A percentile compares a stretch with the other conserved stretches of the same genome.
Conservation (phyloP, 208 protist genomes). For the Histomonas meleagridis region DNA sequence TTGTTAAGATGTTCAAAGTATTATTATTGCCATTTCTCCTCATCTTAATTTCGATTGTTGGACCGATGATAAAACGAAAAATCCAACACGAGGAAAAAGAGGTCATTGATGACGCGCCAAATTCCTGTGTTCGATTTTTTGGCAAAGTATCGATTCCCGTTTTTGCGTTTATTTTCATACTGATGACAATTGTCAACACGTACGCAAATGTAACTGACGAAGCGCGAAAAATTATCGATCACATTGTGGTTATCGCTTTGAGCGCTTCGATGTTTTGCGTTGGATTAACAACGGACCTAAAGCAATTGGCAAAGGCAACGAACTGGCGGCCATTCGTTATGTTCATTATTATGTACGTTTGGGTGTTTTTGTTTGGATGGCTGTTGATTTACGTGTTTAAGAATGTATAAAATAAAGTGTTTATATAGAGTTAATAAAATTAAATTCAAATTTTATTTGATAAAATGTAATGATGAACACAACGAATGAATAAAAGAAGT, state of each 20-base stretch:
- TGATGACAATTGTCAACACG: neutral
- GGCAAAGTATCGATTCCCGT: neutral
- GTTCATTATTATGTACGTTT: neutral
- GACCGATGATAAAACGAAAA: neutral
- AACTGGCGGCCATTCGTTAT: neutral
- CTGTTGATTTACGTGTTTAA: neutral
- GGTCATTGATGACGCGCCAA: neutral
- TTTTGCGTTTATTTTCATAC: constrained; percentile 10
- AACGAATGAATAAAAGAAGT: no score
- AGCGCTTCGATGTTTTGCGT: constrained; percentile 8
- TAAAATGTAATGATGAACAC: no score
- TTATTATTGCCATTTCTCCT: neutral
- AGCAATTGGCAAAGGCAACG: neutral
- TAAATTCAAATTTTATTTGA: no score
- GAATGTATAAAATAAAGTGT: neutral
- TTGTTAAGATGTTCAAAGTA: constrained; percentile 31
- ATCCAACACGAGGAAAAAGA: neutral
- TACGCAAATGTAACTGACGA: constrained; percentile 1
- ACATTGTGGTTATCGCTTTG: neutral
- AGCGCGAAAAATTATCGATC: neutral
- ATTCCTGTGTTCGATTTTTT: neutral
- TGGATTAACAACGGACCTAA: neutral
- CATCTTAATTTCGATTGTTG: neutral
- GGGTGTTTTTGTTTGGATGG: constrained; percentile 14
- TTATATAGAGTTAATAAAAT: neutral